Percentiles rank a stretch among this genome's conserved stretches.
Evolutionary conservation across 176 grass and related monocot species (phyloP).

Genomic region (Eleusine indica): DNA sequence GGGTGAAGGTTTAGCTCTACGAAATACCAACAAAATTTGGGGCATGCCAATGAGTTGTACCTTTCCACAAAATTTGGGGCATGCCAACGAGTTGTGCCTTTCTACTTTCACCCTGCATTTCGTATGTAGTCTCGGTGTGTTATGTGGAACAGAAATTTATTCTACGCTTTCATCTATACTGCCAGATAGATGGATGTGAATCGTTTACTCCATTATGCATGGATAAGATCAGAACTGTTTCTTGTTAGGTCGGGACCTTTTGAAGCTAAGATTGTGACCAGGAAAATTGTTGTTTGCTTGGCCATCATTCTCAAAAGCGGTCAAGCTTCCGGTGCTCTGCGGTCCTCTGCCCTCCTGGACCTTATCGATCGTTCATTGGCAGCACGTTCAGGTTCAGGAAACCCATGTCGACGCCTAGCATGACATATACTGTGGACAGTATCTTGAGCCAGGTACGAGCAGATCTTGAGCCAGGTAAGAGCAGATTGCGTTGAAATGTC

Average conservation of each 20-base stretch:
- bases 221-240: not conserved
- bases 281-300: not conserved
- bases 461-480: conserved; percentile 13
- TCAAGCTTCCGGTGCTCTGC: not conserved
- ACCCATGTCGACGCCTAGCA: not conserved
- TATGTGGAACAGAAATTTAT: not conserved
- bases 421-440: not conserved
- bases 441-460: conserved; percentile 30
- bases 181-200: not conserved
- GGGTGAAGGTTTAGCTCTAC: too few relatives aligned
- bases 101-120: too few relatives aligned
- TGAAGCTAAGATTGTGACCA: not conserved
- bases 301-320: not conserved
- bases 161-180: not conserved
- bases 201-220: not conserved
- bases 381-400: not conserved
- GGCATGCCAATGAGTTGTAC: too few relatives aligned
- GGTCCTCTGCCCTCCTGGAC: conserved; percentile 2
- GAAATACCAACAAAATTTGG: too few relatives aligned
- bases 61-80: too few relatives aligned
- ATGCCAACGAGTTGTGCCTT: too few relatives aligned
- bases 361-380: not conserved
- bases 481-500: conserved; percentile 15
- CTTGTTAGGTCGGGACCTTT: not conserved
- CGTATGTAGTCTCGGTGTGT: not conserved